Evolutionary conservation across 164 flowering plant genomes (phyloP).

Genomic region (Vitis rotundifolia): DNA sequence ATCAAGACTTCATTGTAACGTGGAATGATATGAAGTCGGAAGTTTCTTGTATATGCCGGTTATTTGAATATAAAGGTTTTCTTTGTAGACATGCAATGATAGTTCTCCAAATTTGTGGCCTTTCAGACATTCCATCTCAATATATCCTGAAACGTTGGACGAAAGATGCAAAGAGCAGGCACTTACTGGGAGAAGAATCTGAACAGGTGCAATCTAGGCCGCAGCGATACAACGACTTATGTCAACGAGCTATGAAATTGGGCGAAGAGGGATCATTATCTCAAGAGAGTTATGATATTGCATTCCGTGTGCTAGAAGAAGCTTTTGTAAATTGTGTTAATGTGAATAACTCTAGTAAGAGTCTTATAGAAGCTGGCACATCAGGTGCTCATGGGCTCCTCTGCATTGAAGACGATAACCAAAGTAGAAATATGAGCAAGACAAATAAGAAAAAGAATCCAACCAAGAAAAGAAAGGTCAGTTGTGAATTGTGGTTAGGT

Average conservation of each 20-base stretch:
- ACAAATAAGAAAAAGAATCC: conserved; percentile 41
- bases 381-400: conserved; percentile 28
- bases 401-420: conserved; percentile 28
- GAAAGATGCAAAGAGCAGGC: conserved; percentile 35
- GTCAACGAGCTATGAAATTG: conserved; percentile 33
- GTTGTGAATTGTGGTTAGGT: neutral
- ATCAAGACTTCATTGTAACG: conserved; percentile 29
- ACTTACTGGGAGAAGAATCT: conserved; percentile 20
- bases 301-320: conserved; percentile 31
- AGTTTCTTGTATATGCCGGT: conserved; percentile 33
- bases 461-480: conserved; percentile 52
- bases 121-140: conserved; percentile 31
- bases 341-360: conserved; percentile 28
- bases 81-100: conserved; percentile 44
- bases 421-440: conserved; percentile 32
- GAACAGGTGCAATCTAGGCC: conserved; percentile 29
- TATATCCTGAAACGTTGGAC: conserved; percentile 39
- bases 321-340: conserved; percentile 27
- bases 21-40: conserved; percentile 31
- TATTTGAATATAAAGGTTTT: conserved; percentile 34
- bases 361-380: conserved; percentile 27
- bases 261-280: conserved; percentile 38
- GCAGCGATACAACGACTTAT: conserved; percentile 35
- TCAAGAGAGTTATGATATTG: conserved; percentile 33
- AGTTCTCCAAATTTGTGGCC: conserved; percentile 39